Conservation (phyloP, 2,329 filamentous ascomycete species). For the Botrytis fabae region DNA sequence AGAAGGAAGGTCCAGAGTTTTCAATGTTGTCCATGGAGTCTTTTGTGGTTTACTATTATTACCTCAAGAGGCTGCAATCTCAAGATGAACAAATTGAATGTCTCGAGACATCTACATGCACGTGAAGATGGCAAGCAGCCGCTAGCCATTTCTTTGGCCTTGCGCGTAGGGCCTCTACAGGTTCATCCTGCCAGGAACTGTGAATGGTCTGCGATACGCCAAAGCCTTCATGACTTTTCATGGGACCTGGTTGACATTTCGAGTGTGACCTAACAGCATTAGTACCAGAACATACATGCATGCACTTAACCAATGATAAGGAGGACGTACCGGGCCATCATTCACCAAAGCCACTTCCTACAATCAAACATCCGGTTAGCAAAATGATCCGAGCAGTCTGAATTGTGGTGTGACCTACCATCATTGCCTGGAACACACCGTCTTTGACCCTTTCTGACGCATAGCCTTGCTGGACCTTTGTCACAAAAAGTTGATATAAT, state of each 20-base stretch:
- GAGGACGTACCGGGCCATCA: conserved; percentile 62
- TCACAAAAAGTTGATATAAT: conserved; percentile 82
- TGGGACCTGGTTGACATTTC: conserved; percentile 37
- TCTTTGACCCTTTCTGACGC: conserved; percentile 77
- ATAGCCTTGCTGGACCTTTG: conserved; percentile 73
- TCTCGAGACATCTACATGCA: neutral
- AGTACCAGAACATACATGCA: neutral
- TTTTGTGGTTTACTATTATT: neutral
- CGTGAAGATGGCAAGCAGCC: neutral
- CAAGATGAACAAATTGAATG: neutral
- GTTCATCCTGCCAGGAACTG: neutral
- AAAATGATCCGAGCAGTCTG: neutral
- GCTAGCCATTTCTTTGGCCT: neutral
- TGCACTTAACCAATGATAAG: neutral
- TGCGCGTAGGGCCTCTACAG: neutral
- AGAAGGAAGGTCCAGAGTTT: neutral
- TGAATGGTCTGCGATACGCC: conserved; percentile 1
- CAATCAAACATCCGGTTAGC: conserved; percentile 9
- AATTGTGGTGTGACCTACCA: conserved; percentile 50
- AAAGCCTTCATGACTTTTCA: conserved; percentile 23
- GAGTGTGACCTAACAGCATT: conserved; percentile 35
- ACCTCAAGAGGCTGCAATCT: neutral
- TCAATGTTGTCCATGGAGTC: neutral
- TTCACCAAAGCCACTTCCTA: conserved; percentile 84
- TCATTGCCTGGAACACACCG: conserved; percentile 98